phyloP scores from a whole-genome alignment of 495 filamentous ascomycete species.

The Terfezia claveryi region DNA sequence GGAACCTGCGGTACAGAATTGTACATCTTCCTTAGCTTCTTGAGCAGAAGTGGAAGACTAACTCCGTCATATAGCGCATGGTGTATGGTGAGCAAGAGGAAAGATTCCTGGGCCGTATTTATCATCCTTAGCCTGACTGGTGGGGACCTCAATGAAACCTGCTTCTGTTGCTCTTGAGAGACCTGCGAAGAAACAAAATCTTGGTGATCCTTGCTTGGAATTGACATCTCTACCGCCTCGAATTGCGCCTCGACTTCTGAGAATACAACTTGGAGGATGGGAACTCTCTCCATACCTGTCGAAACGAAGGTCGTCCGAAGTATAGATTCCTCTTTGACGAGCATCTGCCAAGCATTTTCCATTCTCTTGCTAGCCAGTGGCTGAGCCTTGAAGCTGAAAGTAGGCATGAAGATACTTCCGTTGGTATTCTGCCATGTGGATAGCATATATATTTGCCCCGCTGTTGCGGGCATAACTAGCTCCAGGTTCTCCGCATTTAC shows the following conservation, averaged over 20 bases:
- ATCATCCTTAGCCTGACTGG: constrained; percentile 14
- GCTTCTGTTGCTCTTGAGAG: constrained; percentile 8
- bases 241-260: constrained; percentile 10
- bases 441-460: constrained; percentile 53
- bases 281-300: constrained; percentile 23
- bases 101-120: constrained; percentile 11
- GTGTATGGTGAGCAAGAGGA: constrained; percentile 31
- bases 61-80: constrained; percentile 41
- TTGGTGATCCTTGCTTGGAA: constrained; percentile 1
- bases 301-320: constrained; percentile 40
- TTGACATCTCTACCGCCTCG: constrained; percentile 6
- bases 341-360: constrained; percentile 30
- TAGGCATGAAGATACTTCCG: constrained; percentile 38
- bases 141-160: constrained; percentile 9
- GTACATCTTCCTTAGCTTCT: constrained; percentile 22
- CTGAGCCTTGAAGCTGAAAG: constrained; percentile 31
- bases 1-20: neutral
- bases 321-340: constrained; percentile 32
- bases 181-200: constrained; percentile 4
- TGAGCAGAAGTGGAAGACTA: constrained; percentile 29
- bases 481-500: constrained; percentile 28
- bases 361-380: constrained; percentile 23
- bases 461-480: constrained; percentile 35
- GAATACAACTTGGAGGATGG: constrained; percentile 33
- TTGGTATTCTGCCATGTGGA: constrained; percentile 41